A percentile compares a stretch with the other conserved stretches of the same genome.
Evolutionary conservation across 179 eudicot species (phyloP).

Genomic region (Silene noctiflora): DNA sequence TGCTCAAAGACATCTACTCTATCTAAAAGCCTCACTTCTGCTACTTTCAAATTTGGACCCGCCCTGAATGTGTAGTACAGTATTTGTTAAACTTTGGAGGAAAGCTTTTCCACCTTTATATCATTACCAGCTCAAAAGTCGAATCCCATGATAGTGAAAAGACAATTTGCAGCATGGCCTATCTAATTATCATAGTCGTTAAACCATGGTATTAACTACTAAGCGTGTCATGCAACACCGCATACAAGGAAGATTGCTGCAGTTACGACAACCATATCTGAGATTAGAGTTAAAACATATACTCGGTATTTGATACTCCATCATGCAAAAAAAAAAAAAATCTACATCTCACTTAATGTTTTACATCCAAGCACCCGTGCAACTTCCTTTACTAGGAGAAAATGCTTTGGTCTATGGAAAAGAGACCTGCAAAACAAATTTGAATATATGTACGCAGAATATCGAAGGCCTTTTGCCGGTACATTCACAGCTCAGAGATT

Average conservation of each 20-base stretch:
- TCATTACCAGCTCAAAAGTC: no score
- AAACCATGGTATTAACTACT: not conserved
- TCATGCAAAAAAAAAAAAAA: not conserved
- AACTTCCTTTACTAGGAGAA: not conserved
- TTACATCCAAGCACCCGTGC: constrained; percentile 13
- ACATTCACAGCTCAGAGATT: constrained; percentile 1
- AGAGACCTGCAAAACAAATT: constrained; percentile 5
- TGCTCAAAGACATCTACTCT: no score
- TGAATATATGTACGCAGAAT: constrained; percentile 12
- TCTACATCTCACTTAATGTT: not conserved
- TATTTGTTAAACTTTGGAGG: no score
- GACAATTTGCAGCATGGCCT: not conserved
- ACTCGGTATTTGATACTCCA: not conserved
- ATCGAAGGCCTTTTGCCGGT: constrained; percentile 7
- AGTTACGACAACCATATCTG: not conserved
- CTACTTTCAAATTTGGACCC: no score
- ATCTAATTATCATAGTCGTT: not conserved
- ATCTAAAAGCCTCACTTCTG: no score
- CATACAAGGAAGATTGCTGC: no score
- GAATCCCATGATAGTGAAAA: no score
- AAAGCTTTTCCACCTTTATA: no score
- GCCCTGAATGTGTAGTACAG: no score
- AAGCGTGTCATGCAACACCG: not conserved
- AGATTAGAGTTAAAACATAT: not conserved
- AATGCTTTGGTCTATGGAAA: not conserved